Percentiles rank a stretch among this genome's conserved stretches.
phyloP scores from a whole-genome alignment of 1,284 basidiomycete genomes.

The Rhodotorula sp. region DNA sequence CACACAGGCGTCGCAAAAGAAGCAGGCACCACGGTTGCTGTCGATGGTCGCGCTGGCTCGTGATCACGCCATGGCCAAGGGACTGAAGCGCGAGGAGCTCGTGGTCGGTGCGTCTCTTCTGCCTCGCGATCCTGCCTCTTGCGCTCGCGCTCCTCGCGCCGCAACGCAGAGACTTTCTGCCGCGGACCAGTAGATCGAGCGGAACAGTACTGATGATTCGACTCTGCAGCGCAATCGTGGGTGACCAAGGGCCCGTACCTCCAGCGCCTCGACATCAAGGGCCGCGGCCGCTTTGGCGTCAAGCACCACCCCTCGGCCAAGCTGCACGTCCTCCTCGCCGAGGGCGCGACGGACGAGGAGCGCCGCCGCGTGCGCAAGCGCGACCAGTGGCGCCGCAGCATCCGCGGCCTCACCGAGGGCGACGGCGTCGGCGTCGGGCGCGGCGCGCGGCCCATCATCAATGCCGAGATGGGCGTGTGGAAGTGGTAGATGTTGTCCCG shows the following conservation, averaged over 20 bases:
- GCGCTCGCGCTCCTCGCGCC: background rate
- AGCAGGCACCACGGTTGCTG: slow-evolving; percentile 73
- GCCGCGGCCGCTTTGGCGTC: slow-evolving; percentile 77
- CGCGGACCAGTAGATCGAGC: too few relatives aligned
- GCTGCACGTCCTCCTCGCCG: slow-evolving; percentile 74
- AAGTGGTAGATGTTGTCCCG: slow-evolving; percentile 30
- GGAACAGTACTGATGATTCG: background rate
- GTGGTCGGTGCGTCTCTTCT: slow-evolving; percentile 68
- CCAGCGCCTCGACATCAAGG: slow-evolving; percentile 78
- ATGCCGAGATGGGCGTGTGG: slow-evolving; percentile 31
- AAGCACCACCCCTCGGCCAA: slow-evolving; percentile 75
- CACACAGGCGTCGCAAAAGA: slow-evolving; percentile 37
- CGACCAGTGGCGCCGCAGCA: slow-evolving; percentile 51
- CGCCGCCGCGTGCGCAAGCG: slow-evolving; percentile 64
- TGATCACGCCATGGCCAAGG: slow-evolving; percentile 80
- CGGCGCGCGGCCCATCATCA: slow-evolving; percentile 24
- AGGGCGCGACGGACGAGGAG: slow-evolving; percentile 78
- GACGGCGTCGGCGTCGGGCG: slow-evolving; percentile 26
- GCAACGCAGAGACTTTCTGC: background rate
- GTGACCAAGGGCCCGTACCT: slow-evolving; percentile 78
- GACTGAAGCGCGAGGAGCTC: slow-evolving; percentile 69
- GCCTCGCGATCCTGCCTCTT: background rate
- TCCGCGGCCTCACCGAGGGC: slow-evolving; percentile 42
- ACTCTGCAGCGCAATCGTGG: slow-evolving; percentile 77
- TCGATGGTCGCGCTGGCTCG: slow-evolving; percentile 84